Base-by-base conservation (phyloP, 345 rosid species). In the Eucalyptus cladocalyx region DNA sequence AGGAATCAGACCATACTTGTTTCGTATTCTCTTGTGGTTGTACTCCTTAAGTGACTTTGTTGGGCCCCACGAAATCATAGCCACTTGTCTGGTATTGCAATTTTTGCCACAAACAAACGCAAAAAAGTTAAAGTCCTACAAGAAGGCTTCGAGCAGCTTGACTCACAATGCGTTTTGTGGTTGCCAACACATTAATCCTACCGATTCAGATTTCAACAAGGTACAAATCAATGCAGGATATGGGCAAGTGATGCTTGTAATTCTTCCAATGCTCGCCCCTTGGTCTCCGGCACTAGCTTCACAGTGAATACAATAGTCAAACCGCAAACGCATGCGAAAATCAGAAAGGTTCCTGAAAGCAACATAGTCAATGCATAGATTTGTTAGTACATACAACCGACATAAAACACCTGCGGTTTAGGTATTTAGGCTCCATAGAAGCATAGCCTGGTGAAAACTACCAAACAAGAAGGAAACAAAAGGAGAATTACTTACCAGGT, bases 221-320 rank as follows among this genome's bases (percentile, higher is more conserved):
- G 43, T 3, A 5, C 4, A 34, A 24, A 19, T 32, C 43, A 86
- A n/a, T 51, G 28, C 24, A 32, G 13, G 24, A 69, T 17, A 69
- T 17, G 24, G 58, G 90, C 89, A 49, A 94, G 72, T 4, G 94
- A 92, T 47, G 93, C 91, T 89, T 94, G 96, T 89, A 94, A 88
- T 88, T 95, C 96, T 93, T 95, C 96, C 30, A 94, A 86, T 30
- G 97, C 93, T 58, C 65, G 90, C 40, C 94, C 96, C 89, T 92
- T 93, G 18, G 96, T 96, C 93, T 96, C 96, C 4, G 95, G 95
- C n/a, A 95, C 95, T 81, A 93, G 32, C 89, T 88, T 90, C 80
- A 92, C 91, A 3, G 90, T 88, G 87, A 95, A 95, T 48, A 91
- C 3, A 28, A 93, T 87, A n/a, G 94, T 89, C 50, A 83, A 48